Percentiles rank a stretch among this genome's conserved stretches.
phyloP scores from a whole-genome alignment of 1,139 yeast species.

The Blastobotrys buckinghamii region DNA sequence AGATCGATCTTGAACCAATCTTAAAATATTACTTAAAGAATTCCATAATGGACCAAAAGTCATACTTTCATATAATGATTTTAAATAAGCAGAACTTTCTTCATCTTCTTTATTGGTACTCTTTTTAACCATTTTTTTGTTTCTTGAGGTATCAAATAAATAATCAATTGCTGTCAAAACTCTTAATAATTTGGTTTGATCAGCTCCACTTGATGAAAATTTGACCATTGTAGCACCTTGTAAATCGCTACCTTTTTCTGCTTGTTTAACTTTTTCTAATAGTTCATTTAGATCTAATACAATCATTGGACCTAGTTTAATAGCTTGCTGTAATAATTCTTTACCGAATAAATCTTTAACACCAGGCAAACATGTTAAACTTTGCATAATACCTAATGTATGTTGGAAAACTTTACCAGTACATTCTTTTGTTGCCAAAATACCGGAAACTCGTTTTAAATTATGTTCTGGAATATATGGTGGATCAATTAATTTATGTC shows the following conservation, averaged over 20 bases:
- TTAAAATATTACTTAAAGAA: slow-evolving; percentile 71
- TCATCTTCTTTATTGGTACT: slow-evolving; percentile 27
- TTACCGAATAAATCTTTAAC: slow-evolving; percentile 62
- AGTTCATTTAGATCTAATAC: slow-evolving; percentile 52
- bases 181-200: slow-evolving; percentile 79
- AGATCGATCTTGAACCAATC: slow-evolving; percentile 38
- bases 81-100: slow-evolving; percentile 38
- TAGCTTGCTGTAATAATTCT: slow-evolving; percentile 65
- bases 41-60: slow-evolving; percentile 82
- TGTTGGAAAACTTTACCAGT: slow-evolving; percentile 82
- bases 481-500: slow-evolving; percentile 37
- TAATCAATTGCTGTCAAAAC: slow-evolving; percentile 87
- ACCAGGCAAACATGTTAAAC: slow-evolving; percentile 55
- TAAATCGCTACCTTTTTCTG: slow-evolving; percentile 40
- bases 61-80: slow-evolving; percentile 52
- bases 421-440: slow-evolving; percentile 80
- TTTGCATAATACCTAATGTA: slow-evolving; percentile 77
- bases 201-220: slow-evolving; percentile 78
- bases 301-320: slow-evolving; percentile 51
- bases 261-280: slow-evolving; percentile 41
- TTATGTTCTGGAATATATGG: slow-evolving; percentile 65
- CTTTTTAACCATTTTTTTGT: slow-evolving; percentile 13
- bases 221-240: slow-evolving; percentile 52
- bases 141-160: slow-evolving; percentile 47
- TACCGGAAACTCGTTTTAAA: slow-evolving; percentile 57